A percentile compares a stretch with the other conserved stretches of the same genome.
These are phyloP conservation scores for Ogataea neopini DNA, from an alignment of 805 yeast genomes.

Conservation along the genomic window DNA sequence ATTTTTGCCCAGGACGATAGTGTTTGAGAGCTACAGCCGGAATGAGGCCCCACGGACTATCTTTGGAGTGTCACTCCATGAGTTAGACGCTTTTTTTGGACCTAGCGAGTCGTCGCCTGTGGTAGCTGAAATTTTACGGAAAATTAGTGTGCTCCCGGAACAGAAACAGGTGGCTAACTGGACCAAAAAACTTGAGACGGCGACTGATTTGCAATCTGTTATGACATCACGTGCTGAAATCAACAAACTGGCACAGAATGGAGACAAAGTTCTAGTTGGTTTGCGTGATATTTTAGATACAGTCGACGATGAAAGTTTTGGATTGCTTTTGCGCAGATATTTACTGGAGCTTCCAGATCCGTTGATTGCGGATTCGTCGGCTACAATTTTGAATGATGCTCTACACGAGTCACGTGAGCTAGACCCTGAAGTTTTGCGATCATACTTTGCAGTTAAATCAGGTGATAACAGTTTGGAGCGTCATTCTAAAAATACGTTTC, in stretches of 20 bases:
- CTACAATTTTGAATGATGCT: slow-evolving; percentile 17
- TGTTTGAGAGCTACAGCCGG: slow-evolving; percentile 19
- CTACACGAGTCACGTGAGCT: slow-evolving; percentile 18
- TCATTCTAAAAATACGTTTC: slow-evolving; percentile 15
- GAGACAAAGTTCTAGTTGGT: not conserved
- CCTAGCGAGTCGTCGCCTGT: slow-evolving; percentile 15
- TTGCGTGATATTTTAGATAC: slow-evolving; percentile 6
- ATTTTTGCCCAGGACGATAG: slow-evolving; percentile 6
- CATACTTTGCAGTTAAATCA: slow-evolving; percentile 13
- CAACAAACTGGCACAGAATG: slow-evolving; percentile 9
- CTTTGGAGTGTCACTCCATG: slow-evolving; percentile 17
- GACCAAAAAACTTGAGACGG: slow-evolving; percentile 12
- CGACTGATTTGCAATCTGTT: slow-evolving; percentile 15
- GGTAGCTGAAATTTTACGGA: slow-evolving; percentile 14
- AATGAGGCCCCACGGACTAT: slow-evolving; percentile 9
- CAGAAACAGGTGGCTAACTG: slow-evolving; percentile 16
- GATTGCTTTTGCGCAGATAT: slow-evolving; percentile 21
- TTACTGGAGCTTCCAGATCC: slow-evolving; percentile 23
- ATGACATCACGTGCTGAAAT: slow-evolving; percentile 15
- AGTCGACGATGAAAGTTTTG: slow-evolving; percentile 13
- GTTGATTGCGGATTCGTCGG: slow-evolving; percentile 14
- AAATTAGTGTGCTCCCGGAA: slow-evolving; percentile 8
- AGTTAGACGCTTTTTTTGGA: slow-evolving; percentile 8
- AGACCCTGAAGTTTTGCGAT: slow-evolving; percentile 13
- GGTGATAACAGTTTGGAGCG: slow-evolving; percentile 13